A percentile compares a stretch with the other conserved stretches of the same genome.
Evolutionary conservation across 257 asterid genomes (phyloP).

Genomic region (Lavandula angustifolia): DNA sequence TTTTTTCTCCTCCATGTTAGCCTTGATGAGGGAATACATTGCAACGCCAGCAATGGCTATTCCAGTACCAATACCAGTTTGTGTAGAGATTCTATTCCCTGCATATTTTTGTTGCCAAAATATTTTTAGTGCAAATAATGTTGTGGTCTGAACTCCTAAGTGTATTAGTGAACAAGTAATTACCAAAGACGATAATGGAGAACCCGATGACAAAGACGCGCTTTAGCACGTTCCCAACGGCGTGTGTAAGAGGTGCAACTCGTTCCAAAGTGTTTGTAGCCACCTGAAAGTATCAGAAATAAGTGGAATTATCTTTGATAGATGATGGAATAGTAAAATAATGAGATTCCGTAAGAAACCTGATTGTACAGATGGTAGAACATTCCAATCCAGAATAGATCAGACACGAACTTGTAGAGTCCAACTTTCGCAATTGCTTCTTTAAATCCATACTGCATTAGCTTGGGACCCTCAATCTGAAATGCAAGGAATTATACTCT

Average conservation of each 20-base stretch:
- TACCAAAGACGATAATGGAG: constrained; percentile 66
- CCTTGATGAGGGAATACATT: constrained; percentile 59
- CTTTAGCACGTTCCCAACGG: constrained; percentile 63
- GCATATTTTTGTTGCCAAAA: constrained; percentile 22
- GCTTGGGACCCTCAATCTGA: constrained; percentile 63
- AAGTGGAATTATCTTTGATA: not conserved
- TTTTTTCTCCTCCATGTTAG: constrained; percentile 58
- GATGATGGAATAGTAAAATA: not conserved
- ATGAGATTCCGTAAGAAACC: constrained; percentile 30
- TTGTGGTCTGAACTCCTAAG: not conserved
- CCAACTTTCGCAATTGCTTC: constrained; percentile 70
- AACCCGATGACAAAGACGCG: constrained; percentile 65
- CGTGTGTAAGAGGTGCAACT: constrained; percentile 64
- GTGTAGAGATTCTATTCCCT: constrained; percentile 65
- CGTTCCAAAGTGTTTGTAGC: constrained; percentile 67
- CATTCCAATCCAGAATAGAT: constrained; percentile 71
- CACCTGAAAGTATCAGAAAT: constrained; percentile 39
- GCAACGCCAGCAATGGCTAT: constrained; percentile 70
- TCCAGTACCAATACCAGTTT: constrained; percentile 64
- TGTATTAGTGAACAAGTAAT: not conserved
- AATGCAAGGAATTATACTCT: not conserved
- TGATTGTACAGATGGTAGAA: constrained; percentile 69
- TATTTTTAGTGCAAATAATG: not conserved
- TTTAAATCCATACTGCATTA: constrained; percentile 58
- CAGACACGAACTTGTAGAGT: constrained; percentile 55